Base-by-base conservation (phyloP, 441 rosid genomes). In the Biscutella laevigata region DNA sequence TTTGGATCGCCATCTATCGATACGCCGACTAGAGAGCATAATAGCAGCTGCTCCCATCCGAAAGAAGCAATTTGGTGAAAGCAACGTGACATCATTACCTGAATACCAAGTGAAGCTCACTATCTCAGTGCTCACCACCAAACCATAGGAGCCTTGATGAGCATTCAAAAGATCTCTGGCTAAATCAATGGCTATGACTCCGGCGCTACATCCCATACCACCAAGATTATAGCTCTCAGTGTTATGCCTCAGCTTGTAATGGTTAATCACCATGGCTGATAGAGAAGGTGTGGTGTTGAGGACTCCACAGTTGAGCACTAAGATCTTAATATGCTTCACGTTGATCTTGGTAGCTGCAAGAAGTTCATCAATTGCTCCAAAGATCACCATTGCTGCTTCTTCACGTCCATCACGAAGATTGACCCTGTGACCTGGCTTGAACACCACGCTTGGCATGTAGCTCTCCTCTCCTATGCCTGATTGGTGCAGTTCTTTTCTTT, bases 11-110 rank as follows among this genome's bases (percentile, higher is more conserved):
- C 86, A 75, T 27, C 77, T 37, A 44, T 85, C 90, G 4, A 71
- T 57, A 16, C 70, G 77, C 28, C 68, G 16, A 48, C 79, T 78
- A 6, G 90, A 85, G 32, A 82, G 86, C 72, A 85, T 61, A 7
- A 85, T 9, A 25, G 95, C 88, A 2, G 88, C 82, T 10, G 82
- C 90, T 6, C 88, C 95, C 81, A 82, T 82, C 34, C 90, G 76
- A 60, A 85, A 82, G 57, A 72, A 78, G 55, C 82, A 77, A 35
- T 82, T 85, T 19, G 86, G 76, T 13, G 84, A 76, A 34, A 85
- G 76, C 88, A 82, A 74, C 11, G 72, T 69, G 4, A 27, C 27
- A 0, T 77, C 72, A 40, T 77, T 74, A 46, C 90, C 95, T 1
- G 62, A 19, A 43, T 80, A 82, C 86, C 82, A 78, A n/a, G 82